phyloP scores from a whole-genome alignment of 257 asterid species.

The Lycium barbarum region DNA sequence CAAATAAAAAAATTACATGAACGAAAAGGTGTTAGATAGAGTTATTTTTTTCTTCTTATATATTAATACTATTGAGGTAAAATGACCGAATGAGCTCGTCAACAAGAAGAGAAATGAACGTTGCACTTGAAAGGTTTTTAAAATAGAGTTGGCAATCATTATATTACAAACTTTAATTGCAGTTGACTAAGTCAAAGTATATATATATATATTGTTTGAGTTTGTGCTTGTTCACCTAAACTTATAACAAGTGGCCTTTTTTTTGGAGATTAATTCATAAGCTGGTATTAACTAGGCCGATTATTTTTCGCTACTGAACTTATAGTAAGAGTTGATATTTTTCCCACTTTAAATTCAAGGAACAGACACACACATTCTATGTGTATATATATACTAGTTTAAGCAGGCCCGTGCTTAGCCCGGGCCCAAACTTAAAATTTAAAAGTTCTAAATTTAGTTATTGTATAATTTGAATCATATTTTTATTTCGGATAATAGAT shows the following conservation, averaged over 20 bases:
- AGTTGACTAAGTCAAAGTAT: neutral
- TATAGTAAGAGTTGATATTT: too few species aligned
- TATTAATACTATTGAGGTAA: neutral
- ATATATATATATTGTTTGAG: neutral
- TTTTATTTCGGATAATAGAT: too few species aligned
- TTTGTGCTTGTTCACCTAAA: slow-evolving; percentile 21
- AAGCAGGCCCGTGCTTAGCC: too few species aligned
- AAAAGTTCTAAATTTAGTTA: too few species aligned
- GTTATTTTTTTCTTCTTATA: neutral
- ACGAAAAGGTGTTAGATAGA: neutral
- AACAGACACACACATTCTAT: too few species aligned
- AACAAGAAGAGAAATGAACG: neutral
- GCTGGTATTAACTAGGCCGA: neutral
- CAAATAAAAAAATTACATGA: too few species aligned
- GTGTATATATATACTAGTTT: too few species aligned
- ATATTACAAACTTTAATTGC: neutral
- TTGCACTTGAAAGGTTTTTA: neutral
- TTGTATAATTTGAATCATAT: too few species aligned
- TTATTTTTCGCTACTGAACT: too few species aligned
- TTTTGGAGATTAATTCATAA: neutral
- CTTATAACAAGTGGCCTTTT: neutral
- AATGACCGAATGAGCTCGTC: too few species aligned
- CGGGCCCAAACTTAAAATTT: too few species aligned
- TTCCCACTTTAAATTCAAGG: too few species aligned
- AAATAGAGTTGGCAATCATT: slow-evolving; percentile 7